Conservation (phyloP, 768 basidiomycete species). For the Kondoa malvinella region DNA sequence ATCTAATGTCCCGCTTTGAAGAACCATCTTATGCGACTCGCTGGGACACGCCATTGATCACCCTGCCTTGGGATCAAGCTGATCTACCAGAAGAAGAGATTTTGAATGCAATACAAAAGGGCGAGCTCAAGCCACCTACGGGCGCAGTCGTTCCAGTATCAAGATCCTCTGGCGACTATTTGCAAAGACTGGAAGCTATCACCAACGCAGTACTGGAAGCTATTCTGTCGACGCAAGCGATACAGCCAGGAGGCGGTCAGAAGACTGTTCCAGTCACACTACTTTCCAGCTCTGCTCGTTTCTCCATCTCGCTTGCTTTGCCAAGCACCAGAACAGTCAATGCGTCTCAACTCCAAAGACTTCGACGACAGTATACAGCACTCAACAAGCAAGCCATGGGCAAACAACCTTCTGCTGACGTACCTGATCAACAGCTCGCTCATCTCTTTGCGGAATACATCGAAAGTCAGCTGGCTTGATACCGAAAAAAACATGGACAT, state of each 20-base stretch:
- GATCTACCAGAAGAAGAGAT: conserved; percentile 40
- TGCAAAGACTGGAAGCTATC: conserved; percentile 67
- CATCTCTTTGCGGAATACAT: conserved; percentile 33
- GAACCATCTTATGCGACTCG: conserved; percentile 97
- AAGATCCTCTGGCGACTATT: conserved; percentile 73
- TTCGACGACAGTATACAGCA: conserved; percentile 78
- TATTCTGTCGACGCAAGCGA: conserved; percentile 48
- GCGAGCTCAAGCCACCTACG: conserved; percentile 70
- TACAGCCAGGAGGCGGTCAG: conserved; percentile 37
- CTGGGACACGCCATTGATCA: conserved; percentile 93
- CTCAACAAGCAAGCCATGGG: conserved; percentile 62
- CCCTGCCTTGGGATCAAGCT: conserved; percentile 52
- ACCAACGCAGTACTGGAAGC: conserved; percentile 52
- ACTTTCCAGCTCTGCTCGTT: conserved; percentile 32
- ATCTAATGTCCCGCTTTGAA: conserved; percentile 71
- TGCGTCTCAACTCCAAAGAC: conserved; percentile 71
- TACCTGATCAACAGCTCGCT: conserved; percentile 27
- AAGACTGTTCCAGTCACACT: conserved; percentile 43
- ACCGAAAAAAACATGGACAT: neutral
- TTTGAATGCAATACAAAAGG: conserved; percentile 63
- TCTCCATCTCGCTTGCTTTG: conserved; percentile 33
- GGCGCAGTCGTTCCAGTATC: conserved; percentile 53
- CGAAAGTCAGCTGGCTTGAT: conserved; percentile 25
- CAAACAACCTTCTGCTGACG: conserved; percentile 16
- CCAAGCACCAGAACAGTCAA: conserved; percentile 52